Base-by-base conservation (phyloP, 768 basidiomycete genomes). In the Saitozyma podzolica region DNA sequence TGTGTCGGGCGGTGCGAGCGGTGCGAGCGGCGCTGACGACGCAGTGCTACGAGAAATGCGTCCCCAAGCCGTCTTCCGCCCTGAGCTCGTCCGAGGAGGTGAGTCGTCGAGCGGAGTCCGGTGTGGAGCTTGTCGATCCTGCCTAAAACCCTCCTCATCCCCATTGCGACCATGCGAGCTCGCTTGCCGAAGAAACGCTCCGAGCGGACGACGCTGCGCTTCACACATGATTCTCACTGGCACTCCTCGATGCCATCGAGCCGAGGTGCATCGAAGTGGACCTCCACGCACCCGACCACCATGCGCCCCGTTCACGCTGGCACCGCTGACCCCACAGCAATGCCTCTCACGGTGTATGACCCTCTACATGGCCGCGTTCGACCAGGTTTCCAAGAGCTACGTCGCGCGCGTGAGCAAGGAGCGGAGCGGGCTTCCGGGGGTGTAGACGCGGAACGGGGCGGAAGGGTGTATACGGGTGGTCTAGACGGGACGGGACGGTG, bases 301-400 rank as follows among this genome's bases (percentile, higher is more conserved):
- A 29, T 29, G 29, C 29, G 29, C 29, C 40, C 17, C 10, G 43
- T 41, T 6, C 16, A 48, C 10, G 11, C 29, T 19, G 29, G 20
- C 29, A 29, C 29, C 5, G 29, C 29, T 29, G 29, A 29, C 29
- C 19, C 8, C n/a, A 10, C 56, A 79, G 78, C 58, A 65, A 48
- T 79, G 78, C 57, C 67, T 79, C 20, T 73, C 72, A 40, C 72
- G 72, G 56, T 79, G 78, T 68, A 73, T 78, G 66, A 73, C 64
- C 51, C 75, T 79, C 20, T 79, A 79, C 68, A 75, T 76, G 71
- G 66, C 74, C 1, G 76, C 78, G 9, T 79, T 78, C 60, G 78
- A 79, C 64, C 76, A 77, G 60, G 69, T 76, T 7, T 78, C 76
- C 9, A 68, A 65, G 61, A 73, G 70, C 6, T 79, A 79, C 59